These are phyloP conservation scores for Ceratocystis variospora DNA, from an alignment of 2,329 filamentous ascomycete genomes.

Conservation along the genomic window DNA sequence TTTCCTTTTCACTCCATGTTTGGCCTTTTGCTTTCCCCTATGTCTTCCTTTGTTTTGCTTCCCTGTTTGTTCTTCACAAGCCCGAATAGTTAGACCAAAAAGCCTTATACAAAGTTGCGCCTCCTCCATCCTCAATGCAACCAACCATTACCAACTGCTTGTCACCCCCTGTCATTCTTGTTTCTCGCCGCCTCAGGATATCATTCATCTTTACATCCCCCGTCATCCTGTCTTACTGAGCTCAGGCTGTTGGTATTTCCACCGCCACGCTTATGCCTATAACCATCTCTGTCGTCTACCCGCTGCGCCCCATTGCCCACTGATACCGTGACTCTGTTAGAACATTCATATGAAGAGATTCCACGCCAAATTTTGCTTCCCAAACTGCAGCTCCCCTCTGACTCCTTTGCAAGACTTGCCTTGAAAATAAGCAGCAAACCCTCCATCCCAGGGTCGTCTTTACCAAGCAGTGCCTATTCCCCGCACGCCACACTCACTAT, in stretches of 20 bases:
- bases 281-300: slow-evolving; percentile 49
- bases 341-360: too few relatives aligned
- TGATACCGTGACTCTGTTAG: slow-evolving; percentile 22
- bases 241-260: neutral
- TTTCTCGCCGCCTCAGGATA: neutral
- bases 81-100: neutral
- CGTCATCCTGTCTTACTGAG: neutral
- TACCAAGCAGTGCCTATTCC: neutral
- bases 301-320: slow-evolving; percentile 42
- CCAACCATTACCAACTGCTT: neutral
- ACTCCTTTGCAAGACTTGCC: too few relatives aligned
- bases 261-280: slow-evolving; percentile 39
- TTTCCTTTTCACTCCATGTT: too few relatives aligned
- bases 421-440: too few relatives aligned
- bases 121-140: neutral
- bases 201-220: neutral
- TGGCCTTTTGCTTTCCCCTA: neutral
- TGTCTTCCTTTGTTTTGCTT: neutral
- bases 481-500: too few relatives aligned
- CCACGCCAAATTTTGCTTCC: too few relatives aligned
- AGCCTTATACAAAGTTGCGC: neutral
- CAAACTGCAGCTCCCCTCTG: too few relatives aligned
- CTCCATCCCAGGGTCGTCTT: neutral
- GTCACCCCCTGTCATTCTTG: neutral
- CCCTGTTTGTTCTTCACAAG: neutral